phyloP scores from a whole-genome alignment of 2,329 filamentous ascomycete species.

The Xylariaceae sp. region DNA sequence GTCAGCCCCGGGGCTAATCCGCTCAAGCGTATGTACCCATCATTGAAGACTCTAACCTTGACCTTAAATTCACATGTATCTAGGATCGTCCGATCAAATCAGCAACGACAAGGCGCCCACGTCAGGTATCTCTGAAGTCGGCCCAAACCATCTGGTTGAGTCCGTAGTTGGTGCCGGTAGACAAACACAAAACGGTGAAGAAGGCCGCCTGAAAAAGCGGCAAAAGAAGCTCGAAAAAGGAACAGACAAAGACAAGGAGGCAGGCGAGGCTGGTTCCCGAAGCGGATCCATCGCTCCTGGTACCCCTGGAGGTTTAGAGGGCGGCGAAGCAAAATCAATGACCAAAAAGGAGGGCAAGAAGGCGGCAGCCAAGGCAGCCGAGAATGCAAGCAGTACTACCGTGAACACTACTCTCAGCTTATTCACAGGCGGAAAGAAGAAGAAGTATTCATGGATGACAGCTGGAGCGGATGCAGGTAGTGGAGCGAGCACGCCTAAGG shows the following conservation, averaged over 20 bases:
- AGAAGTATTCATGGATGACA: constrained; percentile 76
- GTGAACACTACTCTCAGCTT: constrained; percentile 81
- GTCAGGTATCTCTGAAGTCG: constrained; percentile 47
- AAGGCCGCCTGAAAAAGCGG: constrained; percentile 66
- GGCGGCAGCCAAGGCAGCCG: constrained; percentile 69
- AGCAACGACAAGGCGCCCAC: constrained; percentile 41
- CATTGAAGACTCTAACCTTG: constrained; percentile 11
- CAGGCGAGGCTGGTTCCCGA: constrained; percentile 44
- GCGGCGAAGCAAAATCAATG: constrained; percentile 58
- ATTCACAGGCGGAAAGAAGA: constrained; percentile 61
- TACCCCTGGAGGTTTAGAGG: constrained; percentile 61
- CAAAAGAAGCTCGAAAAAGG: constrained; percentile 53
- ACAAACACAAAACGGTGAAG: constrained; percentile 69
- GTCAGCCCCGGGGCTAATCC: constrained; percentile 53
- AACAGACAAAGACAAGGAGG: constrained; percentile 51
- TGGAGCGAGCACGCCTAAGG: constrained; percentile 51
- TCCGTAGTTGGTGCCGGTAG: constrained; percentile 61
- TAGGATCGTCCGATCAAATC: constrained; percentile 36
- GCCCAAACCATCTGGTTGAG: constrained; percentile 48
- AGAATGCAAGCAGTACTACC: constrained; percentile 70
- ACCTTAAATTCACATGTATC: constrained; percentile 36
- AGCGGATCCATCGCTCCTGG: constrained; percentile 57
- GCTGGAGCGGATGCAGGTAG: constrained; percentile 43
- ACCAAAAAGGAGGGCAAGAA: constrained; percentile 85
- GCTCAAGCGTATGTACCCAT: constrained; percentile 55